These are phyloP conservation scores for Camillea tinctor DNA, from an alignment of 2,329 filamentous ascomycete genomes.

Conservation along the genomic window DNA sequence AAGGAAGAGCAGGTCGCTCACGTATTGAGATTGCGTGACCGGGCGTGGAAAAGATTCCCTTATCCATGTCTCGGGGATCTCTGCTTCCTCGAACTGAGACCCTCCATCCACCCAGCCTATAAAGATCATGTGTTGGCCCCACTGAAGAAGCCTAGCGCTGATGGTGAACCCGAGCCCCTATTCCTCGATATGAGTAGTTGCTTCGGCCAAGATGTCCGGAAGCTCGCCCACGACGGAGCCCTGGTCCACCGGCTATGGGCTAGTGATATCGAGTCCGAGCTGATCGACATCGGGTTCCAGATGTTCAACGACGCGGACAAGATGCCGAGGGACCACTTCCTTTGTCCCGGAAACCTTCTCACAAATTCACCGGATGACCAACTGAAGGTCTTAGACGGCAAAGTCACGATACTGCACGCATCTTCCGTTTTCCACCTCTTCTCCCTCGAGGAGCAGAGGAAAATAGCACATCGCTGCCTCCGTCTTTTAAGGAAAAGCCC, in stretches of 20 bases:
- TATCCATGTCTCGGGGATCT: conserved; percentile 45
- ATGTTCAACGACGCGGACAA: conserved; percentile 39
- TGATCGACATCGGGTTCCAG: conserved; percentile 41
- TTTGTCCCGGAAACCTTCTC: conserved; percentile 34
- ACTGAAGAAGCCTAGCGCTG: conserved; percentile 30
- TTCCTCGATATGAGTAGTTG: conserved; percentile 44
- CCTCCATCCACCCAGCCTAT: conserved; percentile 29
- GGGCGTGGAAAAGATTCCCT: conserved; percentile 26
- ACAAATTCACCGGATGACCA: conserved; percentile 26
- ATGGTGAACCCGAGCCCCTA: conserved; percentile 21
- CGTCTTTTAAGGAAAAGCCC: conserved; percentile 29
- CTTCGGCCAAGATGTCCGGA: conserved; percentile 43
- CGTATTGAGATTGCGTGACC: conserved; percentile 23
- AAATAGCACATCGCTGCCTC: conserved; percentile 27
- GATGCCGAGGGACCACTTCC: conserved; percentile 33
- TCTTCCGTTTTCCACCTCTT: conserved; percentile 40
- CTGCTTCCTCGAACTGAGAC: conserved; percentile 41
- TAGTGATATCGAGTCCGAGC: conserved; percentile 35
- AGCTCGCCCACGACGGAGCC: conserved; percentile 38
- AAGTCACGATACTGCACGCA: conserved; percentile 31
- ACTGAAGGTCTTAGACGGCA: conserved; percentile 34
- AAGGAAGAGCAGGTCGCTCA: conserved; percentile 21
- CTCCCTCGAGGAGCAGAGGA: conserved; percentile 33
- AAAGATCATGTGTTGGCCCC: conserved; percentile 28
- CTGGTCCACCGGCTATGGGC: conserved; percentile 30